Conservation (phyloP, 148 eudicot genomes). For the Rhododendron simsii region DNA sequence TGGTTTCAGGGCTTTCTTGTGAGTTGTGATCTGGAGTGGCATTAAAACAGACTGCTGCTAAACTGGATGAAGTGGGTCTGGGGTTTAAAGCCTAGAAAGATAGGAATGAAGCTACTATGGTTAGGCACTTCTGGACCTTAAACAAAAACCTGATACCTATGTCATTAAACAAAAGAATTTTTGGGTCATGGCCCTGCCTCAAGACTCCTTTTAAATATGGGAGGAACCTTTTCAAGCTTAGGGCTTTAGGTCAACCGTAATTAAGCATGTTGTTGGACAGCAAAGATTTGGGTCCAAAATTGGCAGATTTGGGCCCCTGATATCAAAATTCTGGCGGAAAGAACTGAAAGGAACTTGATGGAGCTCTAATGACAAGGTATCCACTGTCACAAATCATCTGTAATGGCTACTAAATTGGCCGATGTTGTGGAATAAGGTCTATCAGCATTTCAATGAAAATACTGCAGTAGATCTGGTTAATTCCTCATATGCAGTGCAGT, state of each 20-base stretch:
- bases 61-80: neutral
- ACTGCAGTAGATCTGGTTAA: neutral
- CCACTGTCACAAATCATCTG: neutral
- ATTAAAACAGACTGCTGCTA: neutral
- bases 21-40: neutral
- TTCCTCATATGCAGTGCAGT: neutral
- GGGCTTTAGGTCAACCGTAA: neutral
- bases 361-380: neutral
- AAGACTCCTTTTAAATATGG: neutral
- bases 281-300: neutral
- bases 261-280: neutral
- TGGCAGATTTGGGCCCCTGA: neutral
- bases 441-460: neutral
- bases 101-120: neutral
- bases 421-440: neutral
- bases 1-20: neutral
- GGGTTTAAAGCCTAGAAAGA: neutral
- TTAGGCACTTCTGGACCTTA: neutral
- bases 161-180: neutral
- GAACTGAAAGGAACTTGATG: neutral
- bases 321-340: neutral
- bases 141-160: neutral
- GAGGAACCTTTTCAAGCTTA: neutral
- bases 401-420: neutral
- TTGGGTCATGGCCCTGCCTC: neutral